phyloP scores from a whole-genome alignment of 768 basidiomycete genomes.

The Calocybe cyanea region DNA sequence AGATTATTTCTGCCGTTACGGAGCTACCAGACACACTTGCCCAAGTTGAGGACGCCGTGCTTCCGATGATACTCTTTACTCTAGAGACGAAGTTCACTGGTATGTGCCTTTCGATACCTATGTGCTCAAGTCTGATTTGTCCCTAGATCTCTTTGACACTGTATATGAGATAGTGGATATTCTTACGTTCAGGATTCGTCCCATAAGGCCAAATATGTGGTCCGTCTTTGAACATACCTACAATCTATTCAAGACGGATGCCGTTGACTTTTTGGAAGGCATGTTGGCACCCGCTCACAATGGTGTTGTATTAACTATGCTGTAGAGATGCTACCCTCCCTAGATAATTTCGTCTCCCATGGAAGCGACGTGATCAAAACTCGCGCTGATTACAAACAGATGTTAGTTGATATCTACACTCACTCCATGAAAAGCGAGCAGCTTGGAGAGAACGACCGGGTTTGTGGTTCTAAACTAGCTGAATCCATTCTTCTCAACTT shows the following conservation, averaged over 20 bases:
- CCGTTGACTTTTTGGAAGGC: constrained; percentile 87
- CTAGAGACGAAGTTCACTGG: constrained; percentile 76
- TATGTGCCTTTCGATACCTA: constrained; percentile 26
- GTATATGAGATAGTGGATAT: constrained; percentile 84
- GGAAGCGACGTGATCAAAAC: constrained; percentile 73
- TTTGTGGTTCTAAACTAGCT: constrained; percentile 81
- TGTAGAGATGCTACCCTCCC: constrained; percentile 79
- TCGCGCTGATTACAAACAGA: constrained; percentile 71
- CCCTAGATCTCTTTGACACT: constrained; percentile 78
- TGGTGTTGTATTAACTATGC: not conserved
- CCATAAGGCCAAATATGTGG: constrained; percentile 83
- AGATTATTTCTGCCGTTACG: constrained; percentile 78
- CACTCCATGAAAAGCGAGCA: constrained; percentile 64
- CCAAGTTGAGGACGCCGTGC: constrained; percentile 78
- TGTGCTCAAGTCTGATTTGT: constrained; percentile 2
- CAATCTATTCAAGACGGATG: constrained; percentile 76
- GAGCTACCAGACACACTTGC: constrained; percentile 68
- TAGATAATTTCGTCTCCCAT: constrained; percentile 88
- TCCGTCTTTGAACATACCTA: constrained; percentile 82
- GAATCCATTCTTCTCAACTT: constrained; percentile 82
- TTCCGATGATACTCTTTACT: constrained; percentile 74
- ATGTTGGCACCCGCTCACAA: constrained; percentile 14
- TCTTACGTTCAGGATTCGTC: constrained; percentile 75
- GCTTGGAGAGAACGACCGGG: constrained; percentile 80
- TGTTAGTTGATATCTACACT: constrained; percentile 81